Evolutionary conservation across 768 basidiomycete genomes (phyloP).

Genomic region (Calocybe indica): DNA sequence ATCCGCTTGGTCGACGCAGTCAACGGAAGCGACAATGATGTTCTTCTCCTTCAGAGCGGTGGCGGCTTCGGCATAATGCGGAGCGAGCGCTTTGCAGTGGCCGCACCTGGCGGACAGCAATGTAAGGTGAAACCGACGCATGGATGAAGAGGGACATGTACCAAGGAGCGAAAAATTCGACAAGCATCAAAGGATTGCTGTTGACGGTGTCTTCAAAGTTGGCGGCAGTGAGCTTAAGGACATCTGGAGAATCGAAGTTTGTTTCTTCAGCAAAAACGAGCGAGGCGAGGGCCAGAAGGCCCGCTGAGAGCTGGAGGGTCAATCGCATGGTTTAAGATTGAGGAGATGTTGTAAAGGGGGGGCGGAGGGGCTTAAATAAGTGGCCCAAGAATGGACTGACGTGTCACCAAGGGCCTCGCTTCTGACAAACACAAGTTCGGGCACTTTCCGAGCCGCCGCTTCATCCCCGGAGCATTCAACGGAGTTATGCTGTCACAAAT

Average conservation of each 20-base stretch:
- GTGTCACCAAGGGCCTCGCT: constrained; percentile 30
- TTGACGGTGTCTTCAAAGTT: constrained; percentile 65
- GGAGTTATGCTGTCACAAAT: too few relatives aligned
- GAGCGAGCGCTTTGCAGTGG: constrained; percentile 93
- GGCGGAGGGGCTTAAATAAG: constrained; percentile 8
- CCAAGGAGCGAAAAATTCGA: constrained; percentile 96
- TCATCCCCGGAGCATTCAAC: constrained; percentile 2
- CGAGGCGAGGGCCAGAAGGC: constrained; percentile 46
- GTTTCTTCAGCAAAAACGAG: constrained; percentile 50
- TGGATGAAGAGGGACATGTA: constrained; percentile 17
- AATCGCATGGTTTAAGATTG: constrained; percentile 55
- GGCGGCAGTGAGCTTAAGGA: constrained; percentile 64
- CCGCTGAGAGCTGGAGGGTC: constrained; percentile 43
- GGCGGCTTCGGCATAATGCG: constrained; percentile 92
- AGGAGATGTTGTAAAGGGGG: constrained; percentile 14
- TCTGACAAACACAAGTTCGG: constrained; percentile 11
- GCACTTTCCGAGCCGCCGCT: constrained; percentile 3
- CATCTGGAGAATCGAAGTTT: constrained; percentile 73
- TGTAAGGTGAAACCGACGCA: not conserved
- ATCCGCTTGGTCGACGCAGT: constrained; percentile 92
- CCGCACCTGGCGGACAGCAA: constrained; percentile 60
- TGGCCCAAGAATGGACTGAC: constrained; percentile 30
- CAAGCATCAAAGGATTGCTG: constrained; percentile 69
- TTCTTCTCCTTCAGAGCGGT: constrained; percentile 84
- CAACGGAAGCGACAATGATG: constrained; percentile 93